Evolutionary conservation across 108 stramenopile genomes (phyloP), one percentile per base, ranked within the genome.

Genomic region (Cyclostephanos invisitatus): DNA sequence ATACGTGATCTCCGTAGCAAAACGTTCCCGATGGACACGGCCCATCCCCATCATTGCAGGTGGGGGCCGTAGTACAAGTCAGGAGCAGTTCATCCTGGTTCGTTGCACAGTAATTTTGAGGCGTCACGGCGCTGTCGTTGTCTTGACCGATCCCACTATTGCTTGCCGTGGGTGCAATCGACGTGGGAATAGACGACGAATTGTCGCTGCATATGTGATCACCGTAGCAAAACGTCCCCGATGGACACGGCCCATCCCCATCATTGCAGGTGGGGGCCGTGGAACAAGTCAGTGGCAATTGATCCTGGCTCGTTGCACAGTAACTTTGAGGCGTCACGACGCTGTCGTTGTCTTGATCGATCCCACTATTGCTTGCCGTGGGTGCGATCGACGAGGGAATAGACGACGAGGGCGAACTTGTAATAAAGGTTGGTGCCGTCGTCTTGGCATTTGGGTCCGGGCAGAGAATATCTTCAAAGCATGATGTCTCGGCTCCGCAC

Each of bases 391-490:
- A 37, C n/a, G 71, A 56, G 28, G 61, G 35, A 15, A 61, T 15
- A 36, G 71, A 49, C 38, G 38, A n/a, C 15, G 60, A 11, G 10
- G 61, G 37, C 35, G 62, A 42, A n/a, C 20, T 10, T 36, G 56
- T 53, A 54, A 46, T 62, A 48, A 60, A 36, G 14, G 44, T 29
- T 48, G 59, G 46, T 20, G 56, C 37, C 27, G 17, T 50, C 24
- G 75, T 63, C 3, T 12, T 24, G 2, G 42, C 27, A 0, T 59
- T 9, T 38, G 68, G 48, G 54, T 65, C 55, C 2, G 64, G 64
- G 59, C 77, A 78, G 40, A 78, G 18, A 18, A 78, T 67, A 20
- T 62, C 62, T 25, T 57, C 49, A 56, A 78, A 78, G 36, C 77
- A 78, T 40, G 42, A 40, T 0, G 70, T 72, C 10, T 66, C 77